phyloP scores from a whole-genome alignment of 305 asterid species.

The Petunia hybrid region DNA sequence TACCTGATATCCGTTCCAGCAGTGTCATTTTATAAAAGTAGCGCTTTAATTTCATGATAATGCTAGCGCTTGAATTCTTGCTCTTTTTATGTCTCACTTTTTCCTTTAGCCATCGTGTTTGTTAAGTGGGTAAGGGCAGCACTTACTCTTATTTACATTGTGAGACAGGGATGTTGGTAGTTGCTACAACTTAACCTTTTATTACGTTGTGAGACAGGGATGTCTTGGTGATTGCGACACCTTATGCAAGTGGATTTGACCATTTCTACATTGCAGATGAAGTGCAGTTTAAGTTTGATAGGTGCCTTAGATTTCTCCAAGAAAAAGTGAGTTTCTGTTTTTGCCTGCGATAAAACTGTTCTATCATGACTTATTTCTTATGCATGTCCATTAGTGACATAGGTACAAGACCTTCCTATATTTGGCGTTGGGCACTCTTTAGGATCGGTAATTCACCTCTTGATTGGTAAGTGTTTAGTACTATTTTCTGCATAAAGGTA shows the following conservation, averaged over 20 bases:
- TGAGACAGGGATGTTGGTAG: constrained; percentile 19
- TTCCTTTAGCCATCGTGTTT: background rate
- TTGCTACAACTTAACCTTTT: constrained; percentile 30
- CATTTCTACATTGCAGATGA: constrained; percentile 96
- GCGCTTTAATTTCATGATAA: background rate
- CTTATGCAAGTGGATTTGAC: constrained; percentile 97
- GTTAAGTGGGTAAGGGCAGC: background rate
- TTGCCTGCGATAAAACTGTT: constrained; percentile 32
- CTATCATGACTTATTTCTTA: constrained; percentile 30
- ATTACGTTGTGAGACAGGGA: constrained; percentile 64
- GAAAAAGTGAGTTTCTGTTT: constrained; percentile 64
- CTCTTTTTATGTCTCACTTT: constrained; percentile 18
- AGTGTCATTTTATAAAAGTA: constrained; percentile 8
- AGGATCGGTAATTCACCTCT: constrained; percentile 94
- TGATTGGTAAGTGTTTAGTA: constrained; percentile 64
- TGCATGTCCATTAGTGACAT: constrained; percentile 37
- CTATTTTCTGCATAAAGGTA: constrained; percentile 28
- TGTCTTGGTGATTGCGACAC: constrained; percentile 83
- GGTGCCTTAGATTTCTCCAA: constrained; percentile 78
- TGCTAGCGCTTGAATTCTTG: background rate
- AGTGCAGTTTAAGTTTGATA: constrained; percentile 88
- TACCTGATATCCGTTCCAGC: background rate
- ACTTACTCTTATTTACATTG: background rate
- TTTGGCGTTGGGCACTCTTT: constrained; percentile 96
- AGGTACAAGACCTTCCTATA: constrained; percentile 84